Base-by-base conservation (phyloP, 768 basidiomycete genomes). In the Daedaleopsis nitida region DNA sequence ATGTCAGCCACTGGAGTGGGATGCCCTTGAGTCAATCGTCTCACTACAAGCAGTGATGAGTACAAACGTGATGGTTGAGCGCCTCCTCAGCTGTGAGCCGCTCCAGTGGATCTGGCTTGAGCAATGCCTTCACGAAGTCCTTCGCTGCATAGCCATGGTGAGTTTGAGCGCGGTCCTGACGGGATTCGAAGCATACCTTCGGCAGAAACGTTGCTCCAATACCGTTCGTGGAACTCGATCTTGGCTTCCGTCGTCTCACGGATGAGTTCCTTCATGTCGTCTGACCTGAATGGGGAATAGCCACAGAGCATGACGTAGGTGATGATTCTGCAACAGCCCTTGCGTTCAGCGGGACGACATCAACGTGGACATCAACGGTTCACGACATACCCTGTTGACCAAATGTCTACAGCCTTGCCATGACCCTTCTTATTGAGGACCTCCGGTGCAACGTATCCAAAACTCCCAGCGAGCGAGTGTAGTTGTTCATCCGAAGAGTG, bases 231-330 rank as follows among this genome's bases (percentile, higher is more conserved):
- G 72, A 99, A 98, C 65, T 91, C 89, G 50, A 98, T 82, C 67
- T 86, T 87, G 0, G 89, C 95, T 39, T 83, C 84, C 0, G 86
- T 88, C n/a, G 93, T 96, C 73, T 98, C 94, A 34, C 84, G 82
- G 54, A 91, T 80, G 39, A 98, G 82, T 51, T 86, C 84, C 59
- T 84, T 83, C 53, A 84, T 76, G 68, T 95, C 89, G 24, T 93
- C 90, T 0, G 91, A 88, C 45, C 94, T 84, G 81, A 98, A 98
- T 0, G 97, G 97, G 1, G 91, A 88, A 76, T 98, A 98, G 2
- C 96, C 96, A 68, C 96, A 96, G 1, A 97, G 82, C 14, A 98
- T 80, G 55, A 97, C 93, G 74, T 97, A 98, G 17, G 96, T 91
- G 66, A 99, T 98, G 64, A 98, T 84, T 0, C 95, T 96, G 65